A percentile compares a stretch with the other conserved stretches of the same genome.
Evolutionary conservation across 1,139 yeast genomes (phyloP).

Genomic region (Hansenula sp.): DNA sequence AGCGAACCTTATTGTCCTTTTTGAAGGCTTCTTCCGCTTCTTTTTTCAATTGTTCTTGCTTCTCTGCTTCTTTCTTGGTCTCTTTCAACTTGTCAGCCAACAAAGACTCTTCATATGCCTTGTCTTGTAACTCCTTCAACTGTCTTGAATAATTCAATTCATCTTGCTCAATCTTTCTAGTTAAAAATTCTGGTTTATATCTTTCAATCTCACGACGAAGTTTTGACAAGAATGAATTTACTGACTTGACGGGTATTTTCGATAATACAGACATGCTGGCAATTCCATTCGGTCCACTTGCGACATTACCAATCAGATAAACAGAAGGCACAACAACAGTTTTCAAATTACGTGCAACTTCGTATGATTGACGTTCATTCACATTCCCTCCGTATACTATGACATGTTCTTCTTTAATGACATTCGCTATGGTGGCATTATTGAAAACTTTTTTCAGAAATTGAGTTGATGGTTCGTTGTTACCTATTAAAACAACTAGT

Average conservation of each 20-base stretch:
- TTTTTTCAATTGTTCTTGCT: conserved; percentile 12
- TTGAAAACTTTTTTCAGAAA: conserved; percentile 26
- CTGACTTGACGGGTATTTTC: conserved; percentile 23
- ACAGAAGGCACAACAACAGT: conserved; percentile 28
- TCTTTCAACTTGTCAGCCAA: conserved; percentile 27
- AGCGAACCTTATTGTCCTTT: conserved; percentile 14
- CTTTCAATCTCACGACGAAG: conserved; percentile 24
- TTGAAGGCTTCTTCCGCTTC: conserved; percentile 10
- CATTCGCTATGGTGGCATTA: conserved; percentile 21
- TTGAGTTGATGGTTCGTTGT: conserved; percentile 14
- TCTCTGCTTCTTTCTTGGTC: conserved; percentile 18
- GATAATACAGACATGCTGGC: conserved; percentile 29
- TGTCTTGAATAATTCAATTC: conserved; percentile 31
- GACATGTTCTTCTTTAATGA: conserved; percentile 23
- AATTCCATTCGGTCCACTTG: conserved; percentile 26
- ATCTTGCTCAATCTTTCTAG: conserved; percentile 29
- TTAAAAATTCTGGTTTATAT: conserved; percentile 30
- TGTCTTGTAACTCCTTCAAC: conserved; percentile 32
- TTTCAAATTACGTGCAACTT: conserved; percentile 25
- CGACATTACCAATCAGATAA: conserved; percentile 32
- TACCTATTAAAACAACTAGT: conserved; percentile 26
- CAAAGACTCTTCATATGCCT: conserved; percentile 32
- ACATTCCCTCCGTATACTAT: conserved; percentile 26
- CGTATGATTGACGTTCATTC: conserved; percentile 29
- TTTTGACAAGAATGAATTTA: conserved; percentile 24